A percentile compares a stretch with the other conserved stretches of the same genome.
These are phyloP conservation scores for Cicer cuneatum DNA, from an alignment of 306 rosid genomes.

Conservation along the genomic window DNA sequence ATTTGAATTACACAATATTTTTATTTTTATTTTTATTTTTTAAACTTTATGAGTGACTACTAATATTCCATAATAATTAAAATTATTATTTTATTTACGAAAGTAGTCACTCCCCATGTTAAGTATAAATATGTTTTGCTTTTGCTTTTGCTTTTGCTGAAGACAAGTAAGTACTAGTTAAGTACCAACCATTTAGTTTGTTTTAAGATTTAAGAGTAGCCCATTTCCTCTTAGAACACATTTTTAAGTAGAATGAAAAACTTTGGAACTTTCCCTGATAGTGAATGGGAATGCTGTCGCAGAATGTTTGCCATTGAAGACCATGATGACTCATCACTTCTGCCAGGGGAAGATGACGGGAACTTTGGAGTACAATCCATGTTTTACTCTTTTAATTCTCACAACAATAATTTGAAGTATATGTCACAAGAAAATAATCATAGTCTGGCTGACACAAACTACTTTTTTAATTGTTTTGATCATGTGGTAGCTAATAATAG, in stretches of 20 bases:
- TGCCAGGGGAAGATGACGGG: slow-evolving; percentile 19
- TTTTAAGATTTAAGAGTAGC: background rate
- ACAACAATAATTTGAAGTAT: slow-evolving; percentile 20
- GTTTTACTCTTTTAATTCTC: slow-evolving; percentile 38
- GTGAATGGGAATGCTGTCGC: slow-evolving; percentile 67
- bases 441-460: slow-evolving; percentile 37
- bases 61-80: no score
- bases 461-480: background rate
- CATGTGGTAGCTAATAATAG: background rate
- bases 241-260: slow-evolving; percentile 56
- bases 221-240: background rate
- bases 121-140: slow-evolving; percentile 48
- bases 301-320: slow-evolving; percentile 51
- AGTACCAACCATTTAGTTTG: slow-evolving; percentile 36
- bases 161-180: slow-evolving; percentile 26
- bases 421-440: slow-evolving; percentile 54
- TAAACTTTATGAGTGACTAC: no score
- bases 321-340: slow-evolving; percentile 8
- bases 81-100: slow-evolving; percentile 4
- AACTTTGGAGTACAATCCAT: slow-evolving; percentile 44
- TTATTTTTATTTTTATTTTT: no score
- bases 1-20: no score
- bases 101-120: slow-evolving; percentile 48
- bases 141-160: slow-evolving; percentile 37
- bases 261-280: slow-evolving; percentile 59